Percentiles rank a stretch among this genome's conserved stretches.
Evolutionary conservation across 208 protist genomes (phyloP).

Genomic region (Lotmaria passim): DNA sequence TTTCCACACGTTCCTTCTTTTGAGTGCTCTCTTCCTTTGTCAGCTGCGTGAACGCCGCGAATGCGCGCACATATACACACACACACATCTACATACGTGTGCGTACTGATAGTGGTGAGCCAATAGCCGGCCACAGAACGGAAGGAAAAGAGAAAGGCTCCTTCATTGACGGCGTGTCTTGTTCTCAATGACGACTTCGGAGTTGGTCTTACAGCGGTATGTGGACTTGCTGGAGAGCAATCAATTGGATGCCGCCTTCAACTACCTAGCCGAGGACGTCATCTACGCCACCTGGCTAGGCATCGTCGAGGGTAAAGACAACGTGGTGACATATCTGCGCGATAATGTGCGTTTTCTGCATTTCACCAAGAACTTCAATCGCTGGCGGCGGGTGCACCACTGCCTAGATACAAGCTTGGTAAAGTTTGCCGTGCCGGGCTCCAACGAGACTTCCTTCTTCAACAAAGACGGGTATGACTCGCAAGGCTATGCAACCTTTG

Average conservation of each 20-base stretch:
- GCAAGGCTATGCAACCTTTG: constrained; percentile 79
- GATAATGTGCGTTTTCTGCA: constrained; percentile 84
- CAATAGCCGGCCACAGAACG: too few relatives aligned
- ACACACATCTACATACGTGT: too few relatives aligned
- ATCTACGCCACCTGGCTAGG: constrained; percentile 85
- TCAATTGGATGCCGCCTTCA: constrained; percentile 57
- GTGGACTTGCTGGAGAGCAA: constrained; percentile 60
- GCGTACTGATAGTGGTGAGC: too few relatives aligned
- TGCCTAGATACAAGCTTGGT: constrained; percentile 47
- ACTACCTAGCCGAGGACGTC: constrained; percentile 72
- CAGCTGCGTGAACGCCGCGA: too few relatives aligned
- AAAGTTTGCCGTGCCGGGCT: neutral
- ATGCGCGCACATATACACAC: too few relatives aligned
- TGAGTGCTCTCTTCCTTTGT: too few relatives aligned
- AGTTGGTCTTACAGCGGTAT: constrained; percentile 69
- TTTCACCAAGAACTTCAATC: constrained; percentile 57
- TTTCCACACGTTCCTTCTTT: neutral
- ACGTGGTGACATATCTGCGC: constrained; percentile 75
- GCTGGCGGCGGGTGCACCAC: constrained; percentile 80
- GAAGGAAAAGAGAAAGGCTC: constrained; percentile 2
- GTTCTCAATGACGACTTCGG: constrained; percentile 42
- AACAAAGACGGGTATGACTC: constrained; percentile 67
- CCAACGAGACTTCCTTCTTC: constrained; percentile 25
- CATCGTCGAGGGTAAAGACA: constrained; percentile 74
- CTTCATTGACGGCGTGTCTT: neutral